A percentile compares a stretch with the other conserved stretches of the same genome.
phyloP scores from a whole-genome alignment of 768 basidiomycete species.

The Pisolithus marmoratus region DNA sequence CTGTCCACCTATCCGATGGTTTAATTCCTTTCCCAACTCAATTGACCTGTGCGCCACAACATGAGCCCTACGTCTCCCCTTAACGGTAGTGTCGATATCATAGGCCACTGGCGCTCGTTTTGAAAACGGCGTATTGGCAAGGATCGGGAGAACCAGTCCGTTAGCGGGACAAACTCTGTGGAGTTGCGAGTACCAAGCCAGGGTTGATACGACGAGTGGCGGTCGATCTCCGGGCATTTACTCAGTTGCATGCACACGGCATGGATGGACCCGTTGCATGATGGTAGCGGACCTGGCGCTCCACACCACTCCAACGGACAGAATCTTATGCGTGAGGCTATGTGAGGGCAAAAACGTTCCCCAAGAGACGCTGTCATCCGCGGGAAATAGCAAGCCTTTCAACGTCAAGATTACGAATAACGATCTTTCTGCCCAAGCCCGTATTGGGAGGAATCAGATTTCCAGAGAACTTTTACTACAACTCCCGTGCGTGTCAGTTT shows the following conservation, averaged over 20 bases:
- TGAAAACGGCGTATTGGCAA: background rate
- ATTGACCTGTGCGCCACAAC: background rate
- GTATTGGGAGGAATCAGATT: background rate
- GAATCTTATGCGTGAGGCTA: background rate
- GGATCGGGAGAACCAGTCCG: background rate
- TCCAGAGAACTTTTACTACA: background rate
- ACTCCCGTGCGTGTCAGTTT: background rate
- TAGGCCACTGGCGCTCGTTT: background rate
- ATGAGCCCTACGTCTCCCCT: background rate
- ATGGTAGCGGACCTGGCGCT: background rate
- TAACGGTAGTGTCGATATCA: background rate
- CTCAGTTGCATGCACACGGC: background rate
- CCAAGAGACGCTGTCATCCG: background rate
- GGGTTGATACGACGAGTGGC: background rate
- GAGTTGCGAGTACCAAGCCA: background rate
- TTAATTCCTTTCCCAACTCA: background rate
- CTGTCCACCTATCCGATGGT: background rate
- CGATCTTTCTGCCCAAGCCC: background rate
- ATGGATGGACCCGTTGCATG: background rate
- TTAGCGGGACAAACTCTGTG: background rate
- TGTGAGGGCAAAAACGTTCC: slow-evolving; percentile 1
- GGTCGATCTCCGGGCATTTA: background rate
- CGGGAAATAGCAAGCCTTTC: background rate
- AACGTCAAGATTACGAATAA: background rate
- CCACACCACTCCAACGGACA: background rate